phyloP scores from a whole-genome alignment of 306 rosid genomes.

The apple (Malus domestica) region ASM211411v1 NC_041791.1:1898501-1899000 shows the following conservation, averaged over 20 bases:
- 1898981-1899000: not conserved
- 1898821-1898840: not conserved
- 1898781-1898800: slow-evolving; percentile 7
- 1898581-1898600: slow-evolving; percentile 4
- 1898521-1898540: not conserved
- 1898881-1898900: not conserved
- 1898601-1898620: not conserved
- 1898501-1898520: not conserved
- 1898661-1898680: not conserved
- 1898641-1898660: not conserved
- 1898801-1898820: not conserved
- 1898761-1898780: not conserved
- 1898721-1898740: not conserved
- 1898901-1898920: not conserved
- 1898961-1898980: not conserved
- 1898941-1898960: not conserved
- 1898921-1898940: not conserved
- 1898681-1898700: not conserved
- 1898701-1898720: not conserved
- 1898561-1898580: not conserved
- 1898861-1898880: not conserved
- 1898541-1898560: not conserved
- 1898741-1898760: not conserved
- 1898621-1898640: not conserved
- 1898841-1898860: not conserved